These are phyloP conservation scores for Hymenoscyphus repandus DNA, from an alignment of 2,329 filamentous ascomycete species.

Conservation along the genomic window DNA sequence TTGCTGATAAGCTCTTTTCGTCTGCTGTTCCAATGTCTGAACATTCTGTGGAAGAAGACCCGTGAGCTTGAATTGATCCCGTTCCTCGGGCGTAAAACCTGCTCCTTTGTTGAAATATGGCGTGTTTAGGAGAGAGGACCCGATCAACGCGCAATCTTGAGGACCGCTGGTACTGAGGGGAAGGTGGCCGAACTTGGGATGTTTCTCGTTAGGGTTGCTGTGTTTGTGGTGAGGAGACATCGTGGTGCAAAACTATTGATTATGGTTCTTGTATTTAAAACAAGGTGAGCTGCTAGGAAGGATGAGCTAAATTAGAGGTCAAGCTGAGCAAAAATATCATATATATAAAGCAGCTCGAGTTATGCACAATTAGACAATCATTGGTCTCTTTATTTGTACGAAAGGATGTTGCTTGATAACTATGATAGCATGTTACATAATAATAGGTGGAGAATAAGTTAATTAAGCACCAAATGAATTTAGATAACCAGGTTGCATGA, in stretches of 20 bases:
- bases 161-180: conserved; percentile 44
- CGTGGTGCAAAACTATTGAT: not conserved
- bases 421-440: too few relatives aligned
- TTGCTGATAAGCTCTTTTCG: conserved; percentile 73
- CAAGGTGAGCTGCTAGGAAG: not conserved
- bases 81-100: conserved; percentile 66
- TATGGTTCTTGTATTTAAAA: not conserved
- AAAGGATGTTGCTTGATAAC: too few relatives aligned
- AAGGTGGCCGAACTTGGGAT: conserved; percentile 39
- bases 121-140: conserved; percentile 54
- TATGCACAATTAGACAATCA: too few relatives aligned
- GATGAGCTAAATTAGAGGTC: too few relatives aligned
- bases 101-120: conserved; percentile 80
- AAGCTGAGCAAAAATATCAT: too few relatives aligned
- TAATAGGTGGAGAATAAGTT: too few relatives aligned
- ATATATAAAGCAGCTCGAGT: too few relatives aligned
- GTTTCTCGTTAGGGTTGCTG: conserved; percentile 22
- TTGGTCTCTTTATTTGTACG: too few relatives aligned
- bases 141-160: conserved; percentile 44
- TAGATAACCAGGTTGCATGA: not conserved
- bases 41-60: conserved; percentile 68
- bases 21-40: conserved; percentile 73
- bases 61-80: conserved; percentile 62
- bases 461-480: too few relatives aligned
- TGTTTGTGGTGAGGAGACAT: conserved; percentile 12